Conservation (phyloP, 352 stramenopile species). For the Globisporangium megalacanthum region DNA sequence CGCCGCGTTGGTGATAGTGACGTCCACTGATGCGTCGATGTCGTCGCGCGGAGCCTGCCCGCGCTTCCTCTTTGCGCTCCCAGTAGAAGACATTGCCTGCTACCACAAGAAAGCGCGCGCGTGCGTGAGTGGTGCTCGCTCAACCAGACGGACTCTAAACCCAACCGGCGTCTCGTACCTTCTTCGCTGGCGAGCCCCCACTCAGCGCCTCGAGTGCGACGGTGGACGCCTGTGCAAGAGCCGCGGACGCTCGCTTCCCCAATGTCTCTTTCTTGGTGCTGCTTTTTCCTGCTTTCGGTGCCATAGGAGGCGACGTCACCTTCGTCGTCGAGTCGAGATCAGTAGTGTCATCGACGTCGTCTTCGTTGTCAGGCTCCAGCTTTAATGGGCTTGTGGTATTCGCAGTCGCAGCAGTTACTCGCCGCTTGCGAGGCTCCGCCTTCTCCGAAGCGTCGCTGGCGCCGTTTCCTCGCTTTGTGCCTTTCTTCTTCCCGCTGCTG, state of each 20-base stretch:
- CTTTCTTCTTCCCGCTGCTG: not conserved
- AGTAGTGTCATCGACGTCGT: conserved; percentile 16
- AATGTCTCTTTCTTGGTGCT: conserved; percentile 13
- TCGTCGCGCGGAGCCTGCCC: conserved; percentile 3
- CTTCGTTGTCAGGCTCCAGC: conserved; percentile 14
- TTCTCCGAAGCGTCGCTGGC: conserved; percentile 19
- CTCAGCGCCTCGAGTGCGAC: conserved; percentile 8
- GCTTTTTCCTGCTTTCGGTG: conserved; percentile 4
- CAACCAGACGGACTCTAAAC: not conserved
- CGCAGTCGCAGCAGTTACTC: conserved; percentile 1
- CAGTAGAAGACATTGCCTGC: not conserved
- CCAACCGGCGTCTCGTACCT: not conserved
- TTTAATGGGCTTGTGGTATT: conserved; percentile 7
- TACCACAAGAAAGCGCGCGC: not conserved
- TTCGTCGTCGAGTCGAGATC: conserved; percentile 1
- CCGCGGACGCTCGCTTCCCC: conserved; percentile 18
- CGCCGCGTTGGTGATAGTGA: not conserved
- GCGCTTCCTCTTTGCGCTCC: conserved; percentile 13
- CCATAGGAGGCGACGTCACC: conserved; percentile 2
- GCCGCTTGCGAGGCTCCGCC: conserved; percentile 28
- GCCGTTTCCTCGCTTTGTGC: conserved; percentile 6
- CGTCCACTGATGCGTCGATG: not conserved
- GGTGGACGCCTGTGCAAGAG: conserved; percentile 3
- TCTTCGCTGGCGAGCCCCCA: conserved; percentile 1
- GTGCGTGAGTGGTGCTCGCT: no score